A percentile compares a stretch with the other conserved stretches of the same genome.
Evolutionary conservation across 2,329 filamentous ascomycete genomes (phyloP).

Genomic region (Colletotrichum tropicale): DNA sequence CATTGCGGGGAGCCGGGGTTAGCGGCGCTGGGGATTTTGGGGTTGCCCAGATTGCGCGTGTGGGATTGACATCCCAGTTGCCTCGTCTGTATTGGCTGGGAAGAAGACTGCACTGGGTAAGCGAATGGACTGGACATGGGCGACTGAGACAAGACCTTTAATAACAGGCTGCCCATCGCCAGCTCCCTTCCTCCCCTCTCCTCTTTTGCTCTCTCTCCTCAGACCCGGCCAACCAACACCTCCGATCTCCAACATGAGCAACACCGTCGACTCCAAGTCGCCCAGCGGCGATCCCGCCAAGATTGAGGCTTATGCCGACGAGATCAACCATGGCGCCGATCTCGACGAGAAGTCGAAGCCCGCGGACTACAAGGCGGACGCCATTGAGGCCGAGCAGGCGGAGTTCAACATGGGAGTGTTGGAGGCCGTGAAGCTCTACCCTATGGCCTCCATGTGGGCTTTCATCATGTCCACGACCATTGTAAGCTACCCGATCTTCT

Average conservation of each 20-base stretch:
- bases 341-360: constrained; percentile 40
- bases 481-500: constrained; percentile 33
- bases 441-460: constrained; percentile 42
- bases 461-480: constrained; percentile 43
- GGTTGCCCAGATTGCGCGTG: background rate
- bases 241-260: background rate
- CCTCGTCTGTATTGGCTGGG: constrained; percentile 1
- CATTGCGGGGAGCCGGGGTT: constrained; percentile 10
- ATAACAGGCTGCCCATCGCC: background rate
- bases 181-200: background rate
- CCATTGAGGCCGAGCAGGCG: constrained; percentile 59
- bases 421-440: constrained; percentile 35
- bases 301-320: constrained; percentile 3
- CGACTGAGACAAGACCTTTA: constrained; percentile 1
- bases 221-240: background rate
- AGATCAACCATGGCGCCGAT: background rate
- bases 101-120: background rate
- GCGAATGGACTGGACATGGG: background rate
- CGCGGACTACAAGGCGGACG: constrained; percentile 52
- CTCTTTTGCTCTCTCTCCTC: background rate
- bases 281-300: background rate
- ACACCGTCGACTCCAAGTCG: constrained; percentile 9
- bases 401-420: constrained; percentile 38
- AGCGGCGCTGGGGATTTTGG: background rate
- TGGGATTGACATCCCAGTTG: background rate